These are phyloP conservation scores for Phytophthora rubi DNA, from an alignment of 352 stramenopile species.

Conservation along the genomic window DNA sequence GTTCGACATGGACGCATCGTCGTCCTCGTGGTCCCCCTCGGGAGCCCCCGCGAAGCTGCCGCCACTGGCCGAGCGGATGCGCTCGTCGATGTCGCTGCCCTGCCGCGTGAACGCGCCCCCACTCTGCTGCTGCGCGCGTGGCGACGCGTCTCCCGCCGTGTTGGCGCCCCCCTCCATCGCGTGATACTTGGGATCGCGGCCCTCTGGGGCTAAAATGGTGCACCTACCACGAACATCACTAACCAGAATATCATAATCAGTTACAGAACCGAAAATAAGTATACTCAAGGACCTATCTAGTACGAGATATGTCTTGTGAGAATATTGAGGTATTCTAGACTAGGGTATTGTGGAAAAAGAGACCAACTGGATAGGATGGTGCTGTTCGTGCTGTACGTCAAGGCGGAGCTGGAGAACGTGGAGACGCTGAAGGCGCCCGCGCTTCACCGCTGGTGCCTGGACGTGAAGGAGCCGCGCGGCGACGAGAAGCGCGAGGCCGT, in stretches of 20 bases:
- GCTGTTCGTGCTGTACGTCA: slow-evolving; percentile 88
- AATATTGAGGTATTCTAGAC: neutral
- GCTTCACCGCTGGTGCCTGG: slow-evolving; percentile 83
- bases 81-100: slow-evolving; percentile 26
- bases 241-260: neutral
- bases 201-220: neutral
- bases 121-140: slow-evolving; percentile 10
- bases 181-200: neutral
- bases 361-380: slow-evolving; percentile 52
- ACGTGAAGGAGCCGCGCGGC: slow-evolving; percentile 82
- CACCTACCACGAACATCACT: neutral
- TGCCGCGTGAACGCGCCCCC: slow-evolving; percentile 12
- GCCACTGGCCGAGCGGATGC: slow-evolving; percentile 35
- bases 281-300: no score
- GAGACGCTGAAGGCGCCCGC: slow-evolving; percentile 70
- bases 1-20: slow-evolving; percentile 61
- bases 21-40: slow-evolving; percentile 26
- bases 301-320: neutral
- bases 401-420: slow-evolving; percentile 89
- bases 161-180: slow-evolving; percentile 14
- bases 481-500: slow-evolving; percentile 82
- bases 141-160: slow-evolving; percentile 15
- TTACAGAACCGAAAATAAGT: no score
- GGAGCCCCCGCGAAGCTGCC: slow-evolving; percentile 17
- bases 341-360: neutral